Evolutionary conservation across 805 yeast species (phyloP).

Genomic region (Ogataea methylovora): DNA sequence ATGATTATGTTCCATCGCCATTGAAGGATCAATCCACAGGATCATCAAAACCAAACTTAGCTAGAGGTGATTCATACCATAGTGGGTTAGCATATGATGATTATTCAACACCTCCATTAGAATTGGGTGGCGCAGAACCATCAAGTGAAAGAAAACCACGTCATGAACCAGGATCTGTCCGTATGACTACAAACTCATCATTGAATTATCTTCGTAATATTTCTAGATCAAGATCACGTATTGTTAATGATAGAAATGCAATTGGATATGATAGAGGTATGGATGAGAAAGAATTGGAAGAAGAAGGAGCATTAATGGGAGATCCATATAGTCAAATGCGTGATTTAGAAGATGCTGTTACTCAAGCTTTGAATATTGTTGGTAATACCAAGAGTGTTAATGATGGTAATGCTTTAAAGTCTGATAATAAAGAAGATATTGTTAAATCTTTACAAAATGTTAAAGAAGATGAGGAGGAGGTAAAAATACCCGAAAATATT

Average conservation of each 20-base stretch:
- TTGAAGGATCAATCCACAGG: conserved; percentile 23
- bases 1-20: conserved; percentile 12
- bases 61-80: conserved; percentile 73
- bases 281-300: conserved; percentile 33
- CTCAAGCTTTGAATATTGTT: conserved; percentile 33
- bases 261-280: conserved; percentile 17
- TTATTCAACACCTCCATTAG: conserved; percentile 22
- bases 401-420: conserved; percentile 11
- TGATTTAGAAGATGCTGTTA: conserved; percentile 42
- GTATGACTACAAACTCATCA: conserved; percentile 28
- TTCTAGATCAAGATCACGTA: conserved; percentile 57
- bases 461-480: conserved; percentile 9
- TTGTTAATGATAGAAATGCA: conserved; percentile 26
- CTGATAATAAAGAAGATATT: conserved; percentile 10
- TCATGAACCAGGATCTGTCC: conserved; percentile 25
- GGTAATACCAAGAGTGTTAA: conserved; percentile 15
- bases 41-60: conserved; percentile 49
- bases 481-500: background rate
- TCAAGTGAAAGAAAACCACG: conserved; percentile 30
- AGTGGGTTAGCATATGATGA: conserved; percentile 41
- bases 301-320: conserved; percentile 52
- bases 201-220: conserved; percentile 55
- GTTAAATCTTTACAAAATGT: conserved; percentile 12
- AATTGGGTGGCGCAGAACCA: conserved; percentile 30
- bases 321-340: conserved; percentile 42